Percentiles rank a stretch among this genome's conserved stretches.
phyloP scores from a whole-genome alignment of 2,329 filamentous ascomycete species.

The Pseudocercospora musae region DNA sequence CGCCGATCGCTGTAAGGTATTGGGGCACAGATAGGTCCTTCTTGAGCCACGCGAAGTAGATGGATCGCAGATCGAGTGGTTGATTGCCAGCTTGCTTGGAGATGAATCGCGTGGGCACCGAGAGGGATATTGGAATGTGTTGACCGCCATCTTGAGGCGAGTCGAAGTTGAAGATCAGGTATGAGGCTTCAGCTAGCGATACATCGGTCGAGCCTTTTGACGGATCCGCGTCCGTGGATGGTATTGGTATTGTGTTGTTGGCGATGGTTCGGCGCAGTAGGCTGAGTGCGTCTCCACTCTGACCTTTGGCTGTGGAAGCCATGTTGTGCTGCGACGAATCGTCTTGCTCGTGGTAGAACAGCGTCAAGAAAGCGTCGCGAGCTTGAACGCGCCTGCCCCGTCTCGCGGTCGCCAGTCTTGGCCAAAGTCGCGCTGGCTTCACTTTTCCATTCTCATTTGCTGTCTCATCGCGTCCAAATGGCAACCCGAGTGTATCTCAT shows the following conservation, averaged over 20 bases:
- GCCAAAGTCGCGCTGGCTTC: neutral
- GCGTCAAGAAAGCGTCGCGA: neutral
- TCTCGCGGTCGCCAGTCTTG: neutral
- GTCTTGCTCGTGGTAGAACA: slow-evolving; percentile 41
- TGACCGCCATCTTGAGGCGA: slow-evolving; percentile 48
- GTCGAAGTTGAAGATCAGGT: slow-evolving; percentile 47
- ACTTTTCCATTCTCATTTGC: neutral
- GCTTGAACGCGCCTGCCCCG: neutral
- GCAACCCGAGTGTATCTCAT: neutral
- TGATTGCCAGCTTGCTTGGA: slow-evolving; percentile 52
- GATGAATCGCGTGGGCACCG: slow-evolving; percentile 74
- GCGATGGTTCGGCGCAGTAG: slow-evolving; percentile 82
- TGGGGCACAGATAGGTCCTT: slow-evolving; percentile 85
- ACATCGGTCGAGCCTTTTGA: slow-evolving; percentile 58
- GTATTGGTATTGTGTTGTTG: slow-evolving; percentile 64
- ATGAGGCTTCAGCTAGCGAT: slow-evolving; percentile 70
- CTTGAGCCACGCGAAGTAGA: slow-evolving; percentile 95
- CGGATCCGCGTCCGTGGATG: slow-evolving; percentile 67
- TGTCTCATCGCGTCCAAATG: neutral
- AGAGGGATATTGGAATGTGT: slow-evolving; percentile 49
- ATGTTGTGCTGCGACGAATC: slow-evolving; percentile 6
- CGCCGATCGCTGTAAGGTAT: slow-evolving; percentile 80
- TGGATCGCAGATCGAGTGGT: slow-evolving; percentile 71
- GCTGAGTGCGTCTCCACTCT: slow-evolving; percentile 63
- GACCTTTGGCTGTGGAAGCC: slow-evolving; percentile 53